Evolutionary conservation across 2,329 filamentous ascomycete genomes (phyloP).

Genomic region (Ophiostoma sp.): DNA sequence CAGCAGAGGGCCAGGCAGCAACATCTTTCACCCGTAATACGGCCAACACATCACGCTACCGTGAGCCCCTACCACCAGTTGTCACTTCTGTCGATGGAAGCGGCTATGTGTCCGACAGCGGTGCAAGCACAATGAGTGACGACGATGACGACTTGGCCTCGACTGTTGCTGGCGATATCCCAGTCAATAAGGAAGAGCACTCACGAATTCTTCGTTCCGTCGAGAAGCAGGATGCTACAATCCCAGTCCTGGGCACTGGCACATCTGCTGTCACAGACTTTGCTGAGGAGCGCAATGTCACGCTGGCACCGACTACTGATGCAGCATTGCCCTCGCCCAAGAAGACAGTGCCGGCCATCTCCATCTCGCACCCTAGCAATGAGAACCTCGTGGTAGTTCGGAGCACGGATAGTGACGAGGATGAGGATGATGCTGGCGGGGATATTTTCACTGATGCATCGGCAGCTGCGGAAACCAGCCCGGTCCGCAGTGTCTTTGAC

Average conservation of each 20-base stretch:
- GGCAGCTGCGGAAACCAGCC: background rate
- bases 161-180: background rate
- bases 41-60: conserved; percentile 52
- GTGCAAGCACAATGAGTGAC: conserved; percentile 29
- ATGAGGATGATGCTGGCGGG: background rate
- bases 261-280: background rate
- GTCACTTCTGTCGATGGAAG: conserved; percentile 64
- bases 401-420: conserved; percentile 2
- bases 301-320: background rate
- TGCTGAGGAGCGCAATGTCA: background rate
- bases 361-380: conserved; percentile 41
- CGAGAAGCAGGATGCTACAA: conserved; percentile 25
- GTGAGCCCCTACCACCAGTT: conserved; percentile 64
- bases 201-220: conserved; percentile 27
- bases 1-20: conserved; percentile 36
- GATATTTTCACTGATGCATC: background rate
- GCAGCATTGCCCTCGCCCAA: conserved; percentile 6
- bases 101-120: conserved; percentile 58
- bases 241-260: conserved; percentile 17
- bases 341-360: conserved; percentile 40
- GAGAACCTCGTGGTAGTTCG: conserved; percentile 27
- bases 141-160: conserved; percentile 5
- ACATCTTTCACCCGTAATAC: conserved; percentile 40
- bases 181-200: background rate
- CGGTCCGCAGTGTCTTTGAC: conserved; percentile 36